Evolutionary conservation across 2,329 filamentous ascomycete species (phyloP), one percentile per base, ranked within the genome.

Genomic region (Trichoderma sp.): DNA sequence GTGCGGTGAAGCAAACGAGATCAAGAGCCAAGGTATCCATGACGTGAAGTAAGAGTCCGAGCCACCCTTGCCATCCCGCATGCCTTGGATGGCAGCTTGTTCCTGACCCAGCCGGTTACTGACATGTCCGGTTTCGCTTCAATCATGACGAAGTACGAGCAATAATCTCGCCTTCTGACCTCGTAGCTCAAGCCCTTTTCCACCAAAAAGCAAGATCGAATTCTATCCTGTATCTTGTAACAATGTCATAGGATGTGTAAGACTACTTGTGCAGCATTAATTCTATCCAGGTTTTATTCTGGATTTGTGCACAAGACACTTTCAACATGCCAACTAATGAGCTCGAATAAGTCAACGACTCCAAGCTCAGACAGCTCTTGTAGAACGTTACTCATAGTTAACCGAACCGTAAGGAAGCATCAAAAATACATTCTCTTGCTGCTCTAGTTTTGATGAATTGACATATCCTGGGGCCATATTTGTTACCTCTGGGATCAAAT

Each of bases 51-150:
- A 21, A 7, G n/a, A 62, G 57, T 36, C 36, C 57, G 57, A 70
- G 67, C 67, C 67, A 70, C 57, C 67, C 67, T 70, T 62, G 67
- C 39, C 57, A 34, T 39, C 21, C 18, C 15, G 15, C 57, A 70
- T 28, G 56, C 28, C 51, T 70, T 58, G 39, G 61, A 43, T 36
- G 26, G 30, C 67, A 58, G 21, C 39, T 61, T 28, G 67, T 24
- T 70, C 39, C 43, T 65, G n/a, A 21, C 24, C 26, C 63, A 56
- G 32, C 11, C 57, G 57, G 67, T 26, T 62, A 12, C 60, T 70
- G 56, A 57, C 57, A 62, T 62, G 3, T 62, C 56, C 28, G 30
- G 67, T 53, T 57, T 62, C 39, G 67, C 57, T 58, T 70, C 28
- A 6, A 24, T n/a, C 30, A 28, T 69, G 24, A 30, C 11, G 39